Conservation (phyloP, 2,329 filamentous ascomycete species). For the Diaporthe eres region DNA sequence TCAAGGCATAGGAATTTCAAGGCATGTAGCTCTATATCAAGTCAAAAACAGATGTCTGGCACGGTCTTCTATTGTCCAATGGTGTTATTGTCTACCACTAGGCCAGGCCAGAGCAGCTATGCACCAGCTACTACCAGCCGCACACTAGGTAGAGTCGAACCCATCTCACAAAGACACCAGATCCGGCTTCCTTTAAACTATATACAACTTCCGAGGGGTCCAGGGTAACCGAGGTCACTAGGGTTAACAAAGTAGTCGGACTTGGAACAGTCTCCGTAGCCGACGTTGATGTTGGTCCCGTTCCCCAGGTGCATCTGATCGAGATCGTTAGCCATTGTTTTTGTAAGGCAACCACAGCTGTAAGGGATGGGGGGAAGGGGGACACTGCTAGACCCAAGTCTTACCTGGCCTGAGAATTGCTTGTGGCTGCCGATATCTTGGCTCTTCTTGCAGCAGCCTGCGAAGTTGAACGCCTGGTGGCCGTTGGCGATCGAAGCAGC, state of each 20-base stretch:
- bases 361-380: neutral
- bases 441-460: constrained; percentile 11
- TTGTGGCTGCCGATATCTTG: neutral
- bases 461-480: neutral
- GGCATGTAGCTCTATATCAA: neutral
- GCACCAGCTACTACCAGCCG: neutral
- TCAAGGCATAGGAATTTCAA: too few relatives aligned
- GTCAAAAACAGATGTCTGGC: neutral
- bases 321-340: neutral
- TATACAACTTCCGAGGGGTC: constrained; percentile 1
- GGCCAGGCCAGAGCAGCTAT: neutral
- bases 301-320: constrained; percentile 15
- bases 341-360: neutral
- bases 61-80: neutral
- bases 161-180: neutral
- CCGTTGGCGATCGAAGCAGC: neutral
- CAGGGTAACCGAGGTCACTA: neutral
- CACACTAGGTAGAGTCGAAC: neutral
- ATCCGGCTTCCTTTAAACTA: neutral
- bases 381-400: too few relatives aligned
- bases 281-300: constrained; percentile 22
- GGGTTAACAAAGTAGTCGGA: neutral
- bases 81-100: neutral
- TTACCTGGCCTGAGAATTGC: constrained; percentile 25
- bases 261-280: constrained; percentile 19